Evolutionary conservation across 2,329 filamentous ascomycete genomes (phyloP), one percentile per base, ranked within the genome.

Genomic region (Polytolypa hystricis): DNA sequence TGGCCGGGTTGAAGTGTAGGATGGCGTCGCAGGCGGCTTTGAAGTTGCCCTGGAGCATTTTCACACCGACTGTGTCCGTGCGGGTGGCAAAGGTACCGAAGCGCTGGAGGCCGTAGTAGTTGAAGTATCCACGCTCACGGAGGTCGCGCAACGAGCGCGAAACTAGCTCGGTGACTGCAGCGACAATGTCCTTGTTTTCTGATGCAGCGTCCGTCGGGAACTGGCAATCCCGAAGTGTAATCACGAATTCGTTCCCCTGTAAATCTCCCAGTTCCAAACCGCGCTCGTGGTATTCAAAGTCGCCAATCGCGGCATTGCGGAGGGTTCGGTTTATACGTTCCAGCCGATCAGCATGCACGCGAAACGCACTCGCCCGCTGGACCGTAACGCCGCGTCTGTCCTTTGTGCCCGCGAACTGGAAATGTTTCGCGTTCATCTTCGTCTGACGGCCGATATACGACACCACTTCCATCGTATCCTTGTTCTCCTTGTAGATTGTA

Each of bases 21-120:
- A 98, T 78, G 14, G 77, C 71, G 37, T 84, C 72, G 38, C 91
- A 77, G 10, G 89, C 89, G 20, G 75, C 82, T 53, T 87, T 72
- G 47, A 86, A 86, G 51, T 94, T 77, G 19, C 75, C 80, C 47
- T 83, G 73, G 1, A 98, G 70, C 54, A 98, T 86, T 56, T 84
- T 79, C 54, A 81, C 75, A 33, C 91, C 91, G 33, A 95, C 68
- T 27, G 79, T 73, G 52, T 96, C 85, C 0, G 91, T 98, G 21
- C 86, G 82, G 9, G 84, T 81, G 18, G 77, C 67, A 58, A 91
- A 89, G 0, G 86, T 89, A 18, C 91, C 91, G 51, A 98, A 98
- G 16, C 91, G 79, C 62, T 98, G 91, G n/a, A 96, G 76, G 6
- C 91, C 91, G 53, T 87, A 98, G 64, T 96, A 98, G 62, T 98